Conservation (phyloP, 192 early-diverging fungal species). For the Podila epigama region DNA sequence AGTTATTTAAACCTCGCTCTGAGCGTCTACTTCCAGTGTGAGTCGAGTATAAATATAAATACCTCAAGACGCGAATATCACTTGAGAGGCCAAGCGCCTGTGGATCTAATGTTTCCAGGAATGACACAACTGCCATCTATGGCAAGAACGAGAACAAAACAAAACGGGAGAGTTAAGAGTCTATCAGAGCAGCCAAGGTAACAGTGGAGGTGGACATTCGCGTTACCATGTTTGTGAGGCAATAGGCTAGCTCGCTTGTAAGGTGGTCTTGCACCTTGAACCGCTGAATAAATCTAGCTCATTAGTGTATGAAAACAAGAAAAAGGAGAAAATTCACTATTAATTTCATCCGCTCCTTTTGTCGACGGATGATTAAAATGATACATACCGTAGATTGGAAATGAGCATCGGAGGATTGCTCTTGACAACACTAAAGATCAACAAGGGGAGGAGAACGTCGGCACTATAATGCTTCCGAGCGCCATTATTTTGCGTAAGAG, state of each 20-base stretch:
- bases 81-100: conserved; percentile 53
- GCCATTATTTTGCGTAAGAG: background rate
- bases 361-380: background rate
- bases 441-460: conserved; percentile 70
- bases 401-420: conserved; percentile 73
- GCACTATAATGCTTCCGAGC: conserved; percentile 51
- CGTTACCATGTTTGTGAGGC: conserved; percentile 59
- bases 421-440: conserved; percentile 73
- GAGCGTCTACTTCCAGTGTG: conserved; percentile 1
- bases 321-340: too few species aligned
- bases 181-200: background rate
- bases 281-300: conserved; percentile 51
- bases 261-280: conserved; percentile 49
- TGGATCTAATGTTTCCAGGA: conserved; percentile 56
- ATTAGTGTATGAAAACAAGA: too few species aligned
- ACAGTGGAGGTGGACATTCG: background rate
- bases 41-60: conserved; percentile 1
- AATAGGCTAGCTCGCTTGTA: conserved; percentile 55
- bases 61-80: conserved; percentile 55
- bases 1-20: conserved; percentile 16
- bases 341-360: too few species aligned
- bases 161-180: too few species aligned
- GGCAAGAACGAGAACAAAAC: too few species aligned
- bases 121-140: conserved; percentile 58
- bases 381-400: conserved; percentile 65